Base-by-base conservation (phyloP, 495 filamentous ascomycete genomes). In the Mycothermus thermophilus region DNA sequence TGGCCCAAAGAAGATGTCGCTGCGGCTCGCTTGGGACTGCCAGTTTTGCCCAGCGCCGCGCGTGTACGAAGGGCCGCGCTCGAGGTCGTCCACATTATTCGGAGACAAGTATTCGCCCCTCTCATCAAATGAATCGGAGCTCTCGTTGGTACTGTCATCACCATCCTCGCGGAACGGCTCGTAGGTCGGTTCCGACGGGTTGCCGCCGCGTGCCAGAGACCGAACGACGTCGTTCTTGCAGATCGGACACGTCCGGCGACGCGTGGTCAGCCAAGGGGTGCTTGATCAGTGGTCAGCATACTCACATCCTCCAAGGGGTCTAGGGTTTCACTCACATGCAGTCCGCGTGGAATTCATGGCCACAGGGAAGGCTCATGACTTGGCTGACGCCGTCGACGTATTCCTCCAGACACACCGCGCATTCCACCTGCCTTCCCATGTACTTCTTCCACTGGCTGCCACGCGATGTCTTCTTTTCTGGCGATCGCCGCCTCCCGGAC, bases 291-390 rank as follows among this genome's bases (percentile, higher is more conserved):
- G 48, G 57, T 23, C n/a, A n/a, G n/a, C n/a, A n/a, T n/a, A n/a
- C n/a, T n/a, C n/a, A n/a, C n/a, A n/a, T n/a, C n/a, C n/a, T n/a
- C n/a, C n/a, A n/a, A n/a, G n/a, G n/a, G n/a, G n/a, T n/a, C n/a
- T n/a, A n/a, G n/a, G n/a, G 22, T 25, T 6, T 6, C 22, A 79
- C 88, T 80, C 69, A 95, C 87, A 97, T 96, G 86, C 90, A 97
- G 47, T 90, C 86, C 23, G 66, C 88, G 55, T 97, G 90, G 57
- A 97, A 97, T 50, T 97, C 90, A 52, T 97, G 90, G 15, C 90
- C 90, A 59, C 90, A 97, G n/a, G 90, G 90, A 33, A 97, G 62
- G 44, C 83, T 93, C 90, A 97, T 97, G 12, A 97, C 92, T 38
- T 74, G 66, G 52, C 85, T 93, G 46, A 96, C 75, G 19, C 90